Percentiles rank a stretch among this genome's conserved stretches.
Evolutionary conservation across 139 green algal genomes (phyloP).

Genomic region (Tetraselmis chui): DNA sequence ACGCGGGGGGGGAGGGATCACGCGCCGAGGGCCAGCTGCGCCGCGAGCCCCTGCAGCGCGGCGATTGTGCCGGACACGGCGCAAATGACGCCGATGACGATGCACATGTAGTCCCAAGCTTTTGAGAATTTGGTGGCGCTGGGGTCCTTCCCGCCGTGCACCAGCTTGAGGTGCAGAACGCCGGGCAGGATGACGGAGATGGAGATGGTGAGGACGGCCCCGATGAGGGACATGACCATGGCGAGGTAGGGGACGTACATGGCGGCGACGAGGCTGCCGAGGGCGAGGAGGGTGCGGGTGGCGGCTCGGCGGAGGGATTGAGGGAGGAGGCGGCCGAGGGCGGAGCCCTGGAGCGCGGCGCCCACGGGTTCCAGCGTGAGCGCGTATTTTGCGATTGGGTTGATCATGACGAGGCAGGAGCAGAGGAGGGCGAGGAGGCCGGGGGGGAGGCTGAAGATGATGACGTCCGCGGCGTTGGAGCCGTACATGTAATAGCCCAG

Average conservation of each 20-base stretch:
- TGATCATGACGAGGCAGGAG: constrained; percentile 29
- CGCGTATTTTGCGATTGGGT: constrained; percentile 58
- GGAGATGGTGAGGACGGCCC: constrained; percentile 33
- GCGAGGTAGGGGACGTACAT: constrained; percentile 27
- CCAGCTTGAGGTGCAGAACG: constrained; percentile 12
- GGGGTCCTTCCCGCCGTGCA: not conserved
- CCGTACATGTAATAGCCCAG: constrained; percentile 55
- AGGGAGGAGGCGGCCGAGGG: not conserved
- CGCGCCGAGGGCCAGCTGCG: not conserved
- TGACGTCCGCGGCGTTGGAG: constrained; percentile 31
- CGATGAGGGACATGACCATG: constrained; percentile 36
- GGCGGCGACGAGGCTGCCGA: constrained; percentile 17
- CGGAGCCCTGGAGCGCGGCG: not conserved
- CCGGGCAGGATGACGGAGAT: constrained; percentile 37
- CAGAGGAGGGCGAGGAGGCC: constrained; percentile 31
- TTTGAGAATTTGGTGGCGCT: not conserved
- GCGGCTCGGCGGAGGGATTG: not conserved
- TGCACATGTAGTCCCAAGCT: not conserved
- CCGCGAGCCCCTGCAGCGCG: not conserved
- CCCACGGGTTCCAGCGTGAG: constrained; percentile 61
- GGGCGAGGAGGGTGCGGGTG: constrained; percentile 16
- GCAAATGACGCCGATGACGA: not conserved
- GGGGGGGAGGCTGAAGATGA: constrained; percentile 51
- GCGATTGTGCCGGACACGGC: not conserved
- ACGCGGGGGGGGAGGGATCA: no score